Evolutionary conservation across 768 basidiomycete species (phyloP).

Genomic region (Hypholoma fasciculare): DNA sequence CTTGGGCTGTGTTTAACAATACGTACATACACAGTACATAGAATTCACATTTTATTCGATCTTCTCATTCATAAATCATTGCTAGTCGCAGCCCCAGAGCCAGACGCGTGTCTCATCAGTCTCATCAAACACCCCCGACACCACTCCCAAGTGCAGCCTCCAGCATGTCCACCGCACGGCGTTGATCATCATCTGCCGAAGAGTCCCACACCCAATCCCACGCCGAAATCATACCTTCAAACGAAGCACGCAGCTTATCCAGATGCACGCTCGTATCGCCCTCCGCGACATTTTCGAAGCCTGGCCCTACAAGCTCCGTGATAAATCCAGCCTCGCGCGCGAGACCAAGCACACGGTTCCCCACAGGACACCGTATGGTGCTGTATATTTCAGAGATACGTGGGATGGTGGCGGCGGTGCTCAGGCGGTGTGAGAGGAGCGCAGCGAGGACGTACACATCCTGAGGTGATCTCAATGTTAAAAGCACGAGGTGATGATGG

Average conservation of each 20-base stretch:
- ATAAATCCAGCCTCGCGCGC: constrained; percentile 1
- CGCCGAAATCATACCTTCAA: not conserved
- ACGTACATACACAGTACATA: no score
- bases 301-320: not conserved
- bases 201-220: constrained; percentile 6
- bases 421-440: not conserved
- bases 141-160: not conserved
- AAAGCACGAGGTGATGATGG: not conserved
- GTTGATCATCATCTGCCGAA: not conserved
- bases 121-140: not conserved
- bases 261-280: not conserved
- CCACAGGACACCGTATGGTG: not conserved
- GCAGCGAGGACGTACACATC: constrained; percentile 1
- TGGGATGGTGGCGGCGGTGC: not conserved
- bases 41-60: no score
- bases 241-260: not conserved
- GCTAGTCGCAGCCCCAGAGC: no score
- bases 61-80: no score
- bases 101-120: no score
- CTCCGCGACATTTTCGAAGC: not conserved
- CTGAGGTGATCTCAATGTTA: not conserved
- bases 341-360: not conserved
- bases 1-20: no score
- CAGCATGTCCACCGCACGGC: not conserved
- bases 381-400: not conserved